Percentiles rank a stretch among this genome's conserved stretches.
Conservation (phyloP, 768 basidiomycete genomes). For the Russula ochroleuca region DNA sequence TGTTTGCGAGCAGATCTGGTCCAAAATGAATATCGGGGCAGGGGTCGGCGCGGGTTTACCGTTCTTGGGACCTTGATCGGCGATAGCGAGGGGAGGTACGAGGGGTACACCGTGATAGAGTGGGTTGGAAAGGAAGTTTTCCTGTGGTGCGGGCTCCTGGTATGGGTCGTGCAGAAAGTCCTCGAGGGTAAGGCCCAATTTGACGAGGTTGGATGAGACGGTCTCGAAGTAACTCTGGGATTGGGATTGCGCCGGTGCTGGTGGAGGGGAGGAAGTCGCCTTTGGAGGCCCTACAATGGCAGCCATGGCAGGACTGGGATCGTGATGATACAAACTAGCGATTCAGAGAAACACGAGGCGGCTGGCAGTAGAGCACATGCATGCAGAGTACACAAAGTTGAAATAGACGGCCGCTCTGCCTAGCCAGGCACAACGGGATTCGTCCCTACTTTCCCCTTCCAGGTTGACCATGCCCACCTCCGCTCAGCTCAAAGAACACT, state of each 20-base stretch:
- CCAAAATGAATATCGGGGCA: slow-evolving; percentile 24
- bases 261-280: not conserved
- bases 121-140: slow-evolving; percentile 17
- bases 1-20: slow-evolving; percentile 31
- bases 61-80: slow-evolving; percentile 8
- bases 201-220: slow-evolving; percentile 22
- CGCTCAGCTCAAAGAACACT: slow-evolving; percentile 40
- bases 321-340: not conserved
- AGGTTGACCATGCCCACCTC: not conserved
- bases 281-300: not conserved
- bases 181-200: slow-evolving; percentile 24
- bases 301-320: not conserved
- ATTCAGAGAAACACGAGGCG: not conserved
- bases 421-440: too few relatives aligned
- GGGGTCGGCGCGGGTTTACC: slow-evolving; percentile 4
- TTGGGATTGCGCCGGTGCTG: not conserved
- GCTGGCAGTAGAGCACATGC: not conserved
- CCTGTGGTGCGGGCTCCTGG: slow-evolving; percentile 13
- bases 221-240: slow-evolving; percentile 16
- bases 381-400: too few relatives aligned
- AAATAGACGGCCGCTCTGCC: too few relatives aligned
- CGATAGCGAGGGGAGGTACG: not conserved
- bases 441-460: too few relatives aligned
- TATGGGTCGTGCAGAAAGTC: slow-evolving; percentile 19
- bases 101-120: slow-evolving; percentile 18